Conservation (phyloP, 2,329 filamentous ascomycete genomes). For the Curvularia sp. region DNA sequence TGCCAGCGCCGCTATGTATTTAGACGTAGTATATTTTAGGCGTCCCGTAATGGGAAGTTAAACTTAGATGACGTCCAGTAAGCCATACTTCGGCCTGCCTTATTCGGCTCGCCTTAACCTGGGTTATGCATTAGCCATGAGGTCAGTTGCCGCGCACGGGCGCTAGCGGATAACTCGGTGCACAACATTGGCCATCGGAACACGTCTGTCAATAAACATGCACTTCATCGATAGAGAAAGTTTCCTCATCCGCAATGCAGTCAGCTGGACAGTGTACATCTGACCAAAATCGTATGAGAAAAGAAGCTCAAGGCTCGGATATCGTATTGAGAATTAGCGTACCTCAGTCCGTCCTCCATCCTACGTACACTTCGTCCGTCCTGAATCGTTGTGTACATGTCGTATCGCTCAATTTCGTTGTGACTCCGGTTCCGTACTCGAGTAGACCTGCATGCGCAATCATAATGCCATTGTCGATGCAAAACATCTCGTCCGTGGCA, state of each 20-base stretch:
- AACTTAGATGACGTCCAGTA: not conserved
- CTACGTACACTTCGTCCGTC: slow-evolving; percentile 59
- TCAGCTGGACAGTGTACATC: not conserved
- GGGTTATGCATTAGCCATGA: not conserved
- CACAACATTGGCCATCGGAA: not conserved
- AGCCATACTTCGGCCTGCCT: not conserved
- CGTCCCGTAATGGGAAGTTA: not conserved
- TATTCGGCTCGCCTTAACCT: not conserved
- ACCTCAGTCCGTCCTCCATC: slow-evolving; percentile 54
- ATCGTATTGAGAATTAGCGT: not conserved
- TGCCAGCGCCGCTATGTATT: not conserved
- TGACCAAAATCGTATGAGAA: not conserved
- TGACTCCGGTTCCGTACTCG: slow-evolving; percentile 81
- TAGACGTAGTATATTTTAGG: not conserved
- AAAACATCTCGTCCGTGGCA: slow-evolving; percentile 96
- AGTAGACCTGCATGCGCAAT: slow-evolving; percentile 94
- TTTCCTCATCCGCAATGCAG: not conserved
- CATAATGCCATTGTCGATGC: slow-evolving; percentile 99
- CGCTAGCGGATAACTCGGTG: not conserved
- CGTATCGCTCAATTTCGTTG: slow-evolving; percentile 77
- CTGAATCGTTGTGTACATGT: slow-evolving; percentile 66
- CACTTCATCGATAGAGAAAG: not conserved
- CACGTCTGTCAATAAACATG: not conserved
- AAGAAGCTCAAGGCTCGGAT: not conserved
- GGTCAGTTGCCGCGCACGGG: too few species aligned